Percentiles rank a stretch among this genome's conserved stretches.
phyloP scores from a whole-genome alignment of 1,284 basidiomycete genomes.

The Sphagnurus paluster region DNA sequence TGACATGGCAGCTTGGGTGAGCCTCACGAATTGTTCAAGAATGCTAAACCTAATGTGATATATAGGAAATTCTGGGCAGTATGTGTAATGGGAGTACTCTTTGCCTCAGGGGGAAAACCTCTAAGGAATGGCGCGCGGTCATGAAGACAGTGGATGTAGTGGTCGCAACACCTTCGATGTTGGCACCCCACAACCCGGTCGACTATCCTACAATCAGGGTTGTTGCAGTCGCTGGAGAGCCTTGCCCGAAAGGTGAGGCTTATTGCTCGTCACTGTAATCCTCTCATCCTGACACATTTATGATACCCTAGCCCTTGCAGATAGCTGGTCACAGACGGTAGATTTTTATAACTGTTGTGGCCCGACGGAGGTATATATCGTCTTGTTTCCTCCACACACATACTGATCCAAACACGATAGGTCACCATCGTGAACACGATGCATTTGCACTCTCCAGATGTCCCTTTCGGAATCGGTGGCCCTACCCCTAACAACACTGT shows the following conservation, averaged over 20 bases:
- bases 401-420: slow-evolving; percentile 23
- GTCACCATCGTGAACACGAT: slow-evolving; percentile 62
- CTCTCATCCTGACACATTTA: no score
- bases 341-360: slow-evolving; percentile 50
- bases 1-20: slow-evolving; percentile 63
- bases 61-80: slow-evolving; percentile 55
- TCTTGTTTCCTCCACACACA: slow-evolving; percentile 4
- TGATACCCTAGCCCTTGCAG: slow-evolving; percentile 48
- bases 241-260: slow-evolving; percentile 52
- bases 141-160: slow-evolving; percentile 59
- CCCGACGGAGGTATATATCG: slow-evolving; percentile 46
- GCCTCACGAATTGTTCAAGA: slow-evolving; percentile 2
- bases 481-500: slow-evolving; percentile 60
- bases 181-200: slow-evolving; percentile 49
- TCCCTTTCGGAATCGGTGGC: slow-evolving; percentile 48
- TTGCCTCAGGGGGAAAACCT: slow-evolving; percentile 54
- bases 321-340: slow-evolving; percentile 43
- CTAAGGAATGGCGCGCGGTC: slow-evolving; percentile 55
- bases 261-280: no score
- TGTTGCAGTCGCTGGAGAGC: slow-evolving; percentile 59
- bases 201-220: slow-evolving; percentile 58
- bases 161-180: slow-evolving; percentile 54
- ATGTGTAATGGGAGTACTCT: slow-evolving; percentile 57
- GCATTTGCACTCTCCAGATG: slow-evolving; percentile 44
- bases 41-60: background rate